These are phyloP conservation scores for Astragalus glycyphyllos DNA, from an alignment of 306 rosid genomes.

Conservation along the genomic window DNA sequence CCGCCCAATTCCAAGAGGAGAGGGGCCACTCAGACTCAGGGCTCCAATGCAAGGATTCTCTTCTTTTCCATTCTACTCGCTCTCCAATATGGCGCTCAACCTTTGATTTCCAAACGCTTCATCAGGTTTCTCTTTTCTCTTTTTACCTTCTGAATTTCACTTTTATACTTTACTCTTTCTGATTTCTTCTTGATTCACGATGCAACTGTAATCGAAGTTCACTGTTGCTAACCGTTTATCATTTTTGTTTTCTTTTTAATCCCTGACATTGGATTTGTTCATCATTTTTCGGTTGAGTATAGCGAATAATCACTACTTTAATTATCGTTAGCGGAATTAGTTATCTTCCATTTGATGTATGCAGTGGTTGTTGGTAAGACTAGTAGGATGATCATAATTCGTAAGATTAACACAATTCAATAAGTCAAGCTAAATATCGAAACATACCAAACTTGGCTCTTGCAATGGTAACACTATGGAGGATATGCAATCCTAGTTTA, in stretches of 20 bases:
- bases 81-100: constrained; percentile 95
- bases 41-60: constrained; percentile 54
- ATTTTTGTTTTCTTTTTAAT: neutral
- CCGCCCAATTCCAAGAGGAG: constrained; percentile 44
- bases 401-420: constrained; percentile 14
- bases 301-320: neutral
- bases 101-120: constrained; percentile 86
- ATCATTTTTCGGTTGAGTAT: neutral
- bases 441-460: neutral
- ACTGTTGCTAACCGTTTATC: neutral
- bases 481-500: neutral
- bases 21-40: constrained; percentile 41
- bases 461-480: constrained; percentile 25
- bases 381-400: constrained; percentile 12
- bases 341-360: neutral
- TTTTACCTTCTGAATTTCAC: constrained; percentile 12
- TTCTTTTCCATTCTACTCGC: constrained; percentile 79
- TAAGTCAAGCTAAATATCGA: neutral
- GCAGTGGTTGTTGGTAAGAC: constrained; percentile 14
- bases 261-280: neutral
- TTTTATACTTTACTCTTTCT: neutral
- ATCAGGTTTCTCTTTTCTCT: constrained; percentile 53
- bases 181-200: constrained; percentile 3
- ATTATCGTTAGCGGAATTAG: constrained; percentile 3
- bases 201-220: neutral